Percentiles rank a stretch among this genome's conserved stretches.
These are phyloP conservation scores for Aspergillus ruber DNA, from an alignment of 2,329 filamentous ascomycete species.

Conservation along the genomic window DNA sequence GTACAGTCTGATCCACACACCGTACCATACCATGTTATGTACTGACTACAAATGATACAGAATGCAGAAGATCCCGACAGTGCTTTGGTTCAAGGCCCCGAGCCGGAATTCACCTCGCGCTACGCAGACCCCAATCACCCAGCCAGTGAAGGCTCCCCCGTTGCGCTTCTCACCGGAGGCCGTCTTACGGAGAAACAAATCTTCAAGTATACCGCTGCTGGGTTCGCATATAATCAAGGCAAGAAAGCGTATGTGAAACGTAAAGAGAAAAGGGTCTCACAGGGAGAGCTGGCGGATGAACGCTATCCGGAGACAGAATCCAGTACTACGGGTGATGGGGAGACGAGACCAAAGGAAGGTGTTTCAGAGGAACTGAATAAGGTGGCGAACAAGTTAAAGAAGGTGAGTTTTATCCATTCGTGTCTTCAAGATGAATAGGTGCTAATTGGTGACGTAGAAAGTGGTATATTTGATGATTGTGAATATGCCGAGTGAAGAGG, in stretches of 20 bases:
- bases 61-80: slow-evolving; percentile 37
- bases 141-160: slow-evolving; percentile 43
- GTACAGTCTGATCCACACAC: slow-evolving; percentile 19
- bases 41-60: slow-evolving; percentile 9
- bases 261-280: not conserved
- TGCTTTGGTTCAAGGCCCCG: slow-evolving; percentile 25
- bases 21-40: not conserved
- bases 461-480: slow-evolving; percentile 49
- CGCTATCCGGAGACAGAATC: not conserved
- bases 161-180: slow-evolving; percentile 45
- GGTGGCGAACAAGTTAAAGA: slow-evolving; percentile 23
- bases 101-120: slow-evolving; percentile 39
- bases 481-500: slow-evolving; percentile 43
- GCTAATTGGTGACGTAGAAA: slow-evolving; percentile 27
- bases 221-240: not conserved
- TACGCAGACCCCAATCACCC: slow-evolving; percentile 49
- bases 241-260: not conserved
- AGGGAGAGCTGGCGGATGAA: not conserved
- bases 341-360: not conserved
- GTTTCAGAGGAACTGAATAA: not conserved
- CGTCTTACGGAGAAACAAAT: slow-evolving; percentile 20
- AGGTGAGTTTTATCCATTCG: slow-evolving; percentile 11
- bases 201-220: slow-evolving; percentile 5
- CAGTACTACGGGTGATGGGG: not conserved
- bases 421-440: not conserved